A percentile compares a stretch with the other conserved stretches of the same genome.
phyloP scores from a whole-genome alignment of 768 basidiomycete genomes.

The Lactarius hengduanensis region DNA sequence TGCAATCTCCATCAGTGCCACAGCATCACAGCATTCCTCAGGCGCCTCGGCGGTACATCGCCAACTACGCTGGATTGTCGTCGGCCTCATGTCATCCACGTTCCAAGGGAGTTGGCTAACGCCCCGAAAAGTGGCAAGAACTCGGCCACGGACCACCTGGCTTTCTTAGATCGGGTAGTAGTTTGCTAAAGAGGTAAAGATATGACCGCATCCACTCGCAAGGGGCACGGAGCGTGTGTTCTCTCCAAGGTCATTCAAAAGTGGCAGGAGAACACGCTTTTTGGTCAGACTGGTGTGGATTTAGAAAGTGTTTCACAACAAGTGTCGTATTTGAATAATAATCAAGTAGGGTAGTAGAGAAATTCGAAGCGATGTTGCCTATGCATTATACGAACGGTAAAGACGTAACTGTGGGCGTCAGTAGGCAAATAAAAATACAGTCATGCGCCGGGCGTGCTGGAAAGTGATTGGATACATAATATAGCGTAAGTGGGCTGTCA shows the following conservation, averaged over 20 bases:
- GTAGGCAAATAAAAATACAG: conserved; percentile 28
- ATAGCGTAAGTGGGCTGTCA: conserved; percentile 19
- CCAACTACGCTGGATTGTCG: conserved; percentile 23
- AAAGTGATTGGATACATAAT: conserved; percentile 24
- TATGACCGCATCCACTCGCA: background rate
- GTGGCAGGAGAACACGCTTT: background rate
- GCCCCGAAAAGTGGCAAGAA: conserved; percentile 13
- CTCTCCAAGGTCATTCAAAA: background rate
- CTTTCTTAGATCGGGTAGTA: conserved; percentile 3
- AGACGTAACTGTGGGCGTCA: conserved; percentile 19
- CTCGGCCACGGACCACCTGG: conserved; percentile 5
- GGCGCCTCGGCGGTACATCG: conserved; percentile 11
- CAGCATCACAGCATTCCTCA: conserved; percentile 14
- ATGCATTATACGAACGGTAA: conserved; percentile 27
- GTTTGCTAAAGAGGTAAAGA: conserved; percentile 6
- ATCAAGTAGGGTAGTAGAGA: conserved; percentile 11
- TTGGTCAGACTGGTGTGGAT: background rate
- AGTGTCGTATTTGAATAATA: conserved; percentile 18
- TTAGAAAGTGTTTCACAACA: conserved; percentile 14
- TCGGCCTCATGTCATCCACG: conserved; percentile 21
- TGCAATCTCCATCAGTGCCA: conserved; percentile 8
- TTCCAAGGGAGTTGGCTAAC: conserved; percentile 10
- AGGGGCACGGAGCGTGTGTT: conserved; percentile 1
- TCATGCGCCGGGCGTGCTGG: conserved; percentile 17
- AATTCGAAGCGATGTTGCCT: conserved; percentile 21